Evolutionary conservation across 208 protist species (phyloP).

Genomic region (Trypanosoma congolense): DNA sequence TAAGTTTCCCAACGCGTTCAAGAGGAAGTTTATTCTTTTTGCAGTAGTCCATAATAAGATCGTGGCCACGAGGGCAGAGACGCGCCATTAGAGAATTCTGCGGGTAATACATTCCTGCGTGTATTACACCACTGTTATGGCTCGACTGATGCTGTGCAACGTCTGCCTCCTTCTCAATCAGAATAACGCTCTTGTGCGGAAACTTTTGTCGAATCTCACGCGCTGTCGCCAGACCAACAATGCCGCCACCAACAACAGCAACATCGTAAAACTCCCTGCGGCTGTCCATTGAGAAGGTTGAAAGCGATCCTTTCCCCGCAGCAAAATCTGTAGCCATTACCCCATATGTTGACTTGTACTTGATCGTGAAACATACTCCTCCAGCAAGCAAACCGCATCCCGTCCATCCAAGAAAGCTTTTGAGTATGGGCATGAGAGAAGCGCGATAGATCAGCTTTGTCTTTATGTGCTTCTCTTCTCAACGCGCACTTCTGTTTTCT

Average conservation of each 20-base stretch:
- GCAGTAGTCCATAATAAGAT: conserved; percentile 85
- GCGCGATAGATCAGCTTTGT: background rate
- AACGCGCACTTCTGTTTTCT: conserved; percentile 4
- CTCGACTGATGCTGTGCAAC: conserved; percentile 87
- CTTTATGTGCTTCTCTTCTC: background rate
- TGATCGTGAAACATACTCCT: conserved; percentile 24
- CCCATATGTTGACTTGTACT: conserved; percentile 53
- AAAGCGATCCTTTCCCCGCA: conserved; percentile 29
- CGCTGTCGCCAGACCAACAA: conserved; percentile 77
- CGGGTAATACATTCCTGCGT: conserved; percentile 91
- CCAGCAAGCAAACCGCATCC: conserved; percentile 41
- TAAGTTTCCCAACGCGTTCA: conserved; percentile 85
- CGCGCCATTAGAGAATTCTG: conserved; percentile 67
- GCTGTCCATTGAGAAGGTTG: conserved; percentile 38
- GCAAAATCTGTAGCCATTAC: conserved; percentile 25
- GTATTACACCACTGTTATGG: conserved; percentile 91
- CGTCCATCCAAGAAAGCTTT: conserved; percentile 16
- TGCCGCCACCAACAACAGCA: conserved; percentile 83
- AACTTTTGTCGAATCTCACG: conserved; percentile 60
- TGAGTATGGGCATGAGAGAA: background rate
- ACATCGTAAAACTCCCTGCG: conserved; percentile 79
- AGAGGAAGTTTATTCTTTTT: conserved; percentile 74
- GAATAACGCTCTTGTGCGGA: conserved; percentile 67
- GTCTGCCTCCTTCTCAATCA: conserved; percentile 84
- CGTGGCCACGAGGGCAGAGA: conserved; percentile 81